phyloP scores from a whole-genome alignment of 805 yeast genomes.

The Cyberlindnera samutprakarnensis region DNA sequence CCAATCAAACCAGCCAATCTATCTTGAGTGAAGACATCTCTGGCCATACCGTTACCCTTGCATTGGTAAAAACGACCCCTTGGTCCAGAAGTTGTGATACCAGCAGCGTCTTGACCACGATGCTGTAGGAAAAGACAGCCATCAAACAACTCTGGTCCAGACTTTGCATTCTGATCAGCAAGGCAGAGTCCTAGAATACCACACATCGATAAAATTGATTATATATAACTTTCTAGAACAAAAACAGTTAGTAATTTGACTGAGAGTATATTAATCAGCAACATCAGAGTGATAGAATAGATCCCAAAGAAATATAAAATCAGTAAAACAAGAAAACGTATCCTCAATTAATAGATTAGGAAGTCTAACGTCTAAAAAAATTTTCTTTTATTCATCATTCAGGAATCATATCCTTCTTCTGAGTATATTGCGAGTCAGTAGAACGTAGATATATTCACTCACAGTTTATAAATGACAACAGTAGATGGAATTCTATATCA shows the following conservation, averaged over 20 bases:
- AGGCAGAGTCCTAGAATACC: conserved; percentile 87
- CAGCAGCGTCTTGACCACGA: conserved; percentile 99
- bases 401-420: not conserved
- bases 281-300: too few species aligned
- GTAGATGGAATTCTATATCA: not conserved
- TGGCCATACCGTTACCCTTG: conserved; percentile 98
- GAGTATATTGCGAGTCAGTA: too few species aligned
- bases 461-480: not conserved
- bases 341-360: conserved; percentile 24
- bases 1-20: conserved; percentile 80
- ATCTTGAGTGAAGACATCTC: conserved; percentile 86
- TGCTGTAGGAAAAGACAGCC: conserved; percentile 92
- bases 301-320: too few species aligned
- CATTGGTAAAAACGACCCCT: conserved; percentile 94
- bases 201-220: conserved; percentile 52
- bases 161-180: conserved; percentile 64
- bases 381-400: conserved; percentile 16
- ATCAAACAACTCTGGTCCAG: conserved; percentile 86
- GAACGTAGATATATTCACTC: too few species aligned
- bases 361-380: conserved; percentile 26
- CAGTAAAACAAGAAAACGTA: too few species aligned
- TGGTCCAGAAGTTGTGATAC: conserved; percentile 91
- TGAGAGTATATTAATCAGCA: too few species aligned
- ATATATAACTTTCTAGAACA: too few species aligned
- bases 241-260: too few species aligned